Evolutionary conservation across 495 filamentous ascomycete species (phyloP).

Genomic region (Penicillium flavigenum): DNA sequence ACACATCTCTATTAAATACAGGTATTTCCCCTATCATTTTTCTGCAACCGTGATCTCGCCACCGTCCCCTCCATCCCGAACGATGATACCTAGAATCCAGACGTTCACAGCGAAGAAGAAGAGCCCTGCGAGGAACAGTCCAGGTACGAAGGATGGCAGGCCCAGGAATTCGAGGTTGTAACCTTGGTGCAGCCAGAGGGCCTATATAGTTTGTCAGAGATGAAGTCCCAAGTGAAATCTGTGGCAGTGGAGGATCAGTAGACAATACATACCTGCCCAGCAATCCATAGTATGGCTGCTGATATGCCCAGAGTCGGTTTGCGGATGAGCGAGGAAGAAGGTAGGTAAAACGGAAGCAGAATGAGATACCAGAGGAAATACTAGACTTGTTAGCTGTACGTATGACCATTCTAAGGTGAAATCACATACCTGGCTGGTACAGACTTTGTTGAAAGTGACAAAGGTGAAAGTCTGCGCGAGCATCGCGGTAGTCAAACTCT

Average conservation of each 20-base stretch:
- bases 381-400: constrained; percentile 41
- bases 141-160: constrained; percentile 78
- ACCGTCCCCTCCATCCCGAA: constrained; percentile 59
- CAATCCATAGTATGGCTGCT: constrained; percentile 69
- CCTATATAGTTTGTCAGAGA: constrained; percentile 42
- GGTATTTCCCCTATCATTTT: neutral
- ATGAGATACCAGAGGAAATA: constrained; percentile 98
- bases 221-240: neutral
- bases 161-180: constrained; percentile 88
- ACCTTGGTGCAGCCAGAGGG: constrained; percentile 82
- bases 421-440: constrained; percentile 81
- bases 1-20: neutral
- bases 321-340: constrained; percentile 67
- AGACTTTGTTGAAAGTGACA: constrained; percentile 97
- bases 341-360: constrained; percentile 88
- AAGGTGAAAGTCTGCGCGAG: constrained; percentile 99
- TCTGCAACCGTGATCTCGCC: neutral
- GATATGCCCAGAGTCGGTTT: constrained; percentile 58
- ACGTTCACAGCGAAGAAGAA: constrained; percentile 82
- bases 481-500: constrained; percentile 79
- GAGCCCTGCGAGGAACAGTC: constrained; percentile 71
- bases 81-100: constrained; percentile 80
- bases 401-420: no score
- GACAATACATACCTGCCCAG: constrained; percentile 52
- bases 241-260: neutral